Base-by-base conservation (phyloP, 805 yeast species). In the Lipomyces orientalis region DNA sequence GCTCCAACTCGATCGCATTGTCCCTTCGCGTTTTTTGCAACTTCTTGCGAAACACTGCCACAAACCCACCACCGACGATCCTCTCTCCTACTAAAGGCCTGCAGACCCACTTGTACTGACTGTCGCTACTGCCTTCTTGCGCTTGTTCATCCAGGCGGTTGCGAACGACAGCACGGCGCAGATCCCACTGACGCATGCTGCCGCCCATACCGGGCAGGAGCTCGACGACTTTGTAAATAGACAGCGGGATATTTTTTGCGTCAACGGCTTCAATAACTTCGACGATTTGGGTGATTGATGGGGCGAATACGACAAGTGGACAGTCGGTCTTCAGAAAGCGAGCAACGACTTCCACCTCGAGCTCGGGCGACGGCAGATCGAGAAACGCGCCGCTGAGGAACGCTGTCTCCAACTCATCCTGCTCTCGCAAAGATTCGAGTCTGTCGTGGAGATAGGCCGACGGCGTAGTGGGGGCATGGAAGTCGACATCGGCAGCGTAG, bases 101-200 rank as follows among this genome's bases (percentile, higher is more conserved):
- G 61, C 85, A 84, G 4, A 84, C 85, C 65, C 79, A 73, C 1
- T 80, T 85, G 16, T 12, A 31, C 6, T 31, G 35, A n/a, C 6
- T 33, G 46, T 60, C 62, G 57, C 33, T 19, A 16, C 12, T 19
- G 35, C 49, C 22, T 37, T 14, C 55, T 8, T 33, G 1, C 35
- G 9, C 22, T 6, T 19, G 25, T 14, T 22, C 16, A 33, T n/a
- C 59, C 22, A 9, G 58, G 9, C 62, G 52, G 12, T 54, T 79
- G 73, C 81, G 78, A n/a, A 82, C 78, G 1, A 73, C 65, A 0
- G 85, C 74, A 49, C 75, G 75, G 59, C 86, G 74, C 0, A 83
- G 76, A 68, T 85, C 86, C 87, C 87, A 85, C 58, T 82, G 85
- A 67, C 83, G 80, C 65, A 84, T 72, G 0, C 86, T 86, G 29